A percentile compares a stretch with the other conserved stretches of the same genome.
phyloP scores from a whole-genome alignment of 495 filamentous ascomycete genomes.

The Pseudoneurospora amorphoporcata region DNA sequence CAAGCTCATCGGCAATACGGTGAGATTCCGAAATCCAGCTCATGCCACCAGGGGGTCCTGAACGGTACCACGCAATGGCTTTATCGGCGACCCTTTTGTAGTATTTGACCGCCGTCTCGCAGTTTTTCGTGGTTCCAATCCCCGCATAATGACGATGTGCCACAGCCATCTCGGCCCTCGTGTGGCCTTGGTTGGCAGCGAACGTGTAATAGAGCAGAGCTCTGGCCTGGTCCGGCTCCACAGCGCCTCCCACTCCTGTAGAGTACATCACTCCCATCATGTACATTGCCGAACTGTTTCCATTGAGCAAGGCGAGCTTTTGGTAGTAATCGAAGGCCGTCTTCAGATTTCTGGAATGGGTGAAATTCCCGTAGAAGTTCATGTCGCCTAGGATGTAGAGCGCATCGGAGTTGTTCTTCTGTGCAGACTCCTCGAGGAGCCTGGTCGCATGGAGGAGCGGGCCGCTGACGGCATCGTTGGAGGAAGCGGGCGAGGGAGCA shows the following conservation, averaged over 20 bases:
- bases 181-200: constrained; percentile 75
- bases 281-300: constrained; percentile 85
- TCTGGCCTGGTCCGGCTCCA: constrained; percentile 83
- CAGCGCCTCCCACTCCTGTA: constrained; percentile 75
- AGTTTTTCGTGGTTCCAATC: constrained; percentile 75
- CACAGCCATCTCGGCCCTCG: constrained; percentile 84
- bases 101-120: constrained; percentile 72
- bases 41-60: constrained; percentile 85
- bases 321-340: constrained; percentile 77
- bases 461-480: constrained; percentile 19
- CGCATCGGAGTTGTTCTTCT: constrained; percentile 72
- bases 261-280: constrained; percentile 97
- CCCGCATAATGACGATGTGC: constrained; percentile 80
- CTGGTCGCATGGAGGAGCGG: constrained; percentile 52
- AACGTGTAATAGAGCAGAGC: constrained; percentile 91
- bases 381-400: constrained; percentile 86
- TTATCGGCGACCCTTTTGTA: constrained; percentile 95
- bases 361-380: constrained; percentile 94
- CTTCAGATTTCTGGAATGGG: constrained; percentile 73
- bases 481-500: constrained; percentile 25
- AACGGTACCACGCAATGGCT: constrained; percentile 72
- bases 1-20: constrained; percentile 75
- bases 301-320: constrained; percentile 61
- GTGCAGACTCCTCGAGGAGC: constrained; percentile 64
- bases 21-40: constrained; percentile 64